Base-by-base conservation (phyloP, 2,329 filamentous ascomycete species). In the Rutstroemia sydowiana region DNA sequence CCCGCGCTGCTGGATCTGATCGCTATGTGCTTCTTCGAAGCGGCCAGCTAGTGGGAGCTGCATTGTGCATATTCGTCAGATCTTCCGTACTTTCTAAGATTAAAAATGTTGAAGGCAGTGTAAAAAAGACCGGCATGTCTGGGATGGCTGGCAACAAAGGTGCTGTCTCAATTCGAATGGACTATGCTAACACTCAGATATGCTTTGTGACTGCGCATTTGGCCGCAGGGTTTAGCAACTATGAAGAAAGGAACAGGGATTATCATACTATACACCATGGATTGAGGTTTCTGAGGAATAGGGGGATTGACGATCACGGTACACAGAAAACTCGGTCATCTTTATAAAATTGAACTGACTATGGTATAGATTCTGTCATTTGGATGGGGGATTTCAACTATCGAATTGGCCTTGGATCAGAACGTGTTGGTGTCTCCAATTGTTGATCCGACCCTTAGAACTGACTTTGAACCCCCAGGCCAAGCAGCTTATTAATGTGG, bases 301-400 rank as follows among this genome's bases (percentile, higher is more conserved):
- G 90, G 52, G 81, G 86, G 5, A 97, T 98, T 56, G 88, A 93
- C 61, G 87, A 97, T 66, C 93, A 98, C 65, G 89, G 84, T 80
- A 69, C n/a, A n/a, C n/a, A n/a, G 57, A 68, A 21, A 9, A 13
- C 16, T 31, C 40, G 3, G 10, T 21, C 8, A 36, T 30, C 14
- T 6, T 32, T 13, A 8, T 21, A 14, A 9, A 36, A 13, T 31
- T 34, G 5, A 13, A 30, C 60, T 69, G 57, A 66, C 57, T 55
- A 34, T 56, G 37, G 32, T 23, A 41, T 77, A 63, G 81, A 84
- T 60, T 78, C 87, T 20, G 85, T 97, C 32, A 85, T 96, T 48
- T 98, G 93, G 92, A 78, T 96, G 39, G 93, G 93, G 5, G 93
- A 98, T 68, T 98, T 98, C 74, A 98, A 98, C 66, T 98, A 98